Evolutionary conservation across 2,329 filamentous ascomycete species (phyloP).

Genomic region (Trichoderma citrinoviride): DNA sequence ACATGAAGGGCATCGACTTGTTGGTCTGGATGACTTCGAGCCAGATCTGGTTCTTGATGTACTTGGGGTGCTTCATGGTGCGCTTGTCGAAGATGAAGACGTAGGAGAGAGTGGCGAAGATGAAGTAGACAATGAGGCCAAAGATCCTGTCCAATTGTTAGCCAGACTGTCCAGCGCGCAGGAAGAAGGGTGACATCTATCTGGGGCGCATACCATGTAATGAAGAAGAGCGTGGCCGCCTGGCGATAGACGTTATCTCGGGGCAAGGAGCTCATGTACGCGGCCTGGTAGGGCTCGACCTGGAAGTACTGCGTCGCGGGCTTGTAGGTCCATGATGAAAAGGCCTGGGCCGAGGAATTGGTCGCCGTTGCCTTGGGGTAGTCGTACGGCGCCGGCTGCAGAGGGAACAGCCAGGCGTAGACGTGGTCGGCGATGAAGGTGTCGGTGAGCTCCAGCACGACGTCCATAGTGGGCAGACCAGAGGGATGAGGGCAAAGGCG

Average conservation of each 20-base stretch:
- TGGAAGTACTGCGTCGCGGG: constrained; percentile 69
- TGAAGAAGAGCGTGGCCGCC: constrained; percentile 70
- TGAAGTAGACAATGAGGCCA: constrained; percentile 78
- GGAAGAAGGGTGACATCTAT: neutral
- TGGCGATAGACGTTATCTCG: constrained; percentile 79
- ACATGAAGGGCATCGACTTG: constrained; percentile 75
- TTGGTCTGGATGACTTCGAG: constrained; percentile 83
- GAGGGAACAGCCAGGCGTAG: constrained; percentile 71
- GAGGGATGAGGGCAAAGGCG: too few species aligned
- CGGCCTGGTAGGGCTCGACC: constrained; percentile 68
- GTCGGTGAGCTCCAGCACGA: constrained; percentile 83
- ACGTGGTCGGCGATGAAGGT: constrained; percentile 76
- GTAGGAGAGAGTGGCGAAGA: constrained; percentile 81
- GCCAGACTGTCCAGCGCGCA: neutral
- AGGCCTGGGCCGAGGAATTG: constrained; percentile 55
- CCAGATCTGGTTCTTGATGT: constrained; percentile 87
- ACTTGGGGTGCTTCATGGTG: constrained; percentile 86
- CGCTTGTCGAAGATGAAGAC: constrained; percentile 87
- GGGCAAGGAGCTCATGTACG: constrained; percentile 73
- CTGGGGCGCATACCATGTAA: constrained; percentile 68
- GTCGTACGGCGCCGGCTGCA: constrained; percentile 52
- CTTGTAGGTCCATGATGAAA: constrained; percentile 66
- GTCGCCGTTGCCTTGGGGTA: constrained; percentile 47
- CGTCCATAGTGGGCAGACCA: constrained; percentile 66
- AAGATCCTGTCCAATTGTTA: constrained; percentile 63